Conservation (phyloP, 108 stramenopile species). For the Nitzschia putrida region DNA sequence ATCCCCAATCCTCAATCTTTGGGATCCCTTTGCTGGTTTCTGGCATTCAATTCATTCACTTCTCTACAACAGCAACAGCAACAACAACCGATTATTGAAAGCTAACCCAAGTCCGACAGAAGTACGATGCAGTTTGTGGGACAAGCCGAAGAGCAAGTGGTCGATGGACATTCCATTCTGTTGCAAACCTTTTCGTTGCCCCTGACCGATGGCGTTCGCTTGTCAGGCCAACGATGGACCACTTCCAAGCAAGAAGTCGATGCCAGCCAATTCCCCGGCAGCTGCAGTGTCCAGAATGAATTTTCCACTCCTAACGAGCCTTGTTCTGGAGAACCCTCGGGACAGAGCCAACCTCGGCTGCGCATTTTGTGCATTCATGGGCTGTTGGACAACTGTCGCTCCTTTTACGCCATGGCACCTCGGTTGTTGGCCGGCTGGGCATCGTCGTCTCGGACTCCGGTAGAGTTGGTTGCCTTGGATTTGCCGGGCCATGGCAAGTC, state of each 20-base stretch:
- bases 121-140: no score
- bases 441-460: constrained; percentile 6
- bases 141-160: no score
- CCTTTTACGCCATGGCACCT: constrained; percentile 70
- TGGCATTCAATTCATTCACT: no score
- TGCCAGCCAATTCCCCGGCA: no score
- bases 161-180: background rate
- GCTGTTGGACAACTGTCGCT: constrained; percentile 78
- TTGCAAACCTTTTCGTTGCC: constrained; percentile 11
- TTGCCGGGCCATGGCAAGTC: constrained; percentile 67
- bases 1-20: no score
- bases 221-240: constrained; percentile 30
- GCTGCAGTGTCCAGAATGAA: no score
- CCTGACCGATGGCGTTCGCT: constrained; percentile 22
- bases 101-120: no score
- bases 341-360: background rate
- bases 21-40: no score
- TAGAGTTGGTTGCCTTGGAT: constrained; percentile 62
- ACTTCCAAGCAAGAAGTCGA: background rate
- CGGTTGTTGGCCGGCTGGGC: constrained; percentile 19
- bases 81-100: no score
- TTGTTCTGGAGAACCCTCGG: background rate
- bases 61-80: no score
- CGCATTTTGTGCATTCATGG: constrained; percentile 73
- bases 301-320: no score